Percentiles rank a stretch among this genome's conserved stretches.
Evolutionary conservation across 352 stramenopile species (phyloP).

Genomic region (Hyaloperonospora arabidopsidis): DNA sequence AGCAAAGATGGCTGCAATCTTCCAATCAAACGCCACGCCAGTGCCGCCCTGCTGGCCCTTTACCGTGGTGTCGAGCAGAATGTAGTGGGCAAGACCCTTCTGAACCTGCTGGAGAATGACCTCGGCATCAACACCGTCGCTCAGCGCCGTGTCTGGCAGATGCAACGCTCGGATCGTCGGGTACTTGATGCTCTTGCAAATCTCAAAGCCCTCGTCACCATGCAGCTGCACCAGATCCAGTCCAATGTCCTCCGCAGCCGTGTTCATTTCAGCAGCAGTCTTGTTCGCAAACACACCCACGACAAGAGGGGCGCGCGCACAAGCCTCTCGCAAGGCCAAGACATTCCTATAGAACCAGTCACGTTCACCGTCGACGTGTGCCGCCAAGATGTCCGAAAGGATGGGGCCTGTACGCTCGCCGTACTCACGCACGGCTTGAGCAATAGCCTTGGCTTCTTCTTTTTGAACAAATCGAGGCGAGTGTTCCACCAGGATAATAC

Average conservation of each 20-base stretch:
- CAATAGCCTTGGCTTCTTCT: constrained; percentile 86
- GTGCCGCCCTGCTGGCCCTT: constrained; percentile 90
- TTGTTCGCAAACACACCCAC: constrained; percentile 97
- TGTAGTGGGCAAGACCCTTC: constrained; percentile 64
- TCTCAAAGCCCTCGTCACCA: constrained; percentile 90
- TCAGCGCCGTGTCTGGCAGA: constrained; percentile 79
- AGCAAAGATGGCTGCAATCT: constrained; percentile 87
- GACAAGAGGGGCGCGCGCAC: constrained; percentile 78
- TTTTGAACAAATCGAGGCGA: constrained; percentile 84
- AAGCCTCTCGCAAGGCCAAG: constrained; percentile 53
- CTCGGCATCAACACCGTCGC: constrained; percentile 67
- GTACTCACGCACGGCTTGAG: constrained; percentile 88
- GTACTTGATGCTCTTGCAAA: constrained; percentile 74
- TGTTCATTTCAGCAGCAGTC: constrained; percentile 85
- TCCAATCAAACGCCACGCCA: constrained; percentile 94
- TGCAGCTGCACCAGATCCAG: constrained; percentile 98
- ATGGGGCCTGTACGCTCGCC: constrained; percentile 84
- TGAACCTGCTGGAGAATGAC: constrained; percentile 63
- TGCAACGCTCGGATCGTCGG: constrained; percentile 91
- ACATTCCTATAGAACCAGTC: constrained; percentile 83
- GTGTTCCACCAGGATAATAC: constrained; percentile 93
- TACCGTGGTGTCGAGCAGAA: constrained; percentile 95
- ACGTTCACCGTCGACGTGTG: constrained; percentile 24
- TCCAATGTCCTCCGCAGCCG: constrained; percentile 81
- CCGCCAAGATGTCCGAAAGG: constrained; percentile 38